Evolutionary conservation across 2,329 filamentous ascomycete species (phyloP).

Genomic region (Microthyrium microscopicum): DNA sequence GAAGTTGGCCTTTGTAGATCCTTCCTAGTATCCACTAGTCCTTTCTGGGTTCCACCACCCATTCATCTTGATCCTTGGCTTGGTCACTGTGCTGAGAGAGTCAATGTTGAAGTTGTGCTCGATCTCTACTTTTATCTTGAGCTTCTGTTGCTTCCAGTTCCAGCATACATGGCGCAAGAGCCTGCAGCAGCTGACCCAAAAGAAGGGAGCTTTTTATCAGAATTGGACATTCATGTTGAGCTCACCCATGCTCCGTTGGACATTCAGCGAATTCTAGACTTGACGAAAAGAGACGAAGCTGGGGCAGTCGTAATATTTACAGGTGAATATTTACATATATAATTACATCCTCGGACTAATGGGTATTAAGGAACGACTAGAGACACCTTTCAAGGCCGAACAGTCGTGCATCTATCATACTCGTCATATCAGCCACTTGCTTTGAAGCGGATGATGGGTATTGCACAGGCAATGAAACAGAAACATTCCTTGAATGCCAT

Average conservation of each 20-base stretch:
- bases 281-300: slow-evolving; percentile 54
- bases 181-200: too few relatives aligned
- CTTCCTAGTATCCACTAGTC: too few relatives aligned
- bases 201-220: too few relatives aligned
- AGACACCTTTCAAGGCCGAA: slow-evolving; percentile 52
- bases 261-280: slow-evolving; percentile 40
- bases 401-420: slow-evolving; percentile 62
- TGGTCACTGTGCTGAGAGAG: too few relatives aligned
- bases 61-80: too few relatives aligned
- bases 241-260: slow-evolving; percentile 49
- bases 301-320: slow-evolving; percentile 65
- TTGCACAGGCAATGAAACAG: slow-evolving; percentile 38
- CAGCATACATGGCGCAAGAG: too few relatives aligned
- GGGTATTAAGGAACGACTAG: slow-evolving; percentile 49
- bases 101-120: too few relatives aligned
- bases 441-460: slow-evolving; percentile 48
- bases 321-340: slow-evolving; percentile 28
- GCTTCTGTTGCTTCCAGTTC: too few relatives aligned
- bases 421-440: slow-evolving; percentile 56
- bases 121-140: too few relatives aligned
- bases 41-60: too few relatives aligned
- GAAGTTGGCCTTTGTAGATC: too few relatives aligned
- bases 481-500: slow-evolving; percentile 54
- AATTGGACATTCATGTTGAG: slow-evolving; percentile 50
- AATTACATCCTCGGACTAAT: slow-evolving; percentile 18